Evolutionary conservation across 2,329 filamentous ascomycete genomes (phyloP).

Genomic region (Xylariaceae sp.): DNA sequence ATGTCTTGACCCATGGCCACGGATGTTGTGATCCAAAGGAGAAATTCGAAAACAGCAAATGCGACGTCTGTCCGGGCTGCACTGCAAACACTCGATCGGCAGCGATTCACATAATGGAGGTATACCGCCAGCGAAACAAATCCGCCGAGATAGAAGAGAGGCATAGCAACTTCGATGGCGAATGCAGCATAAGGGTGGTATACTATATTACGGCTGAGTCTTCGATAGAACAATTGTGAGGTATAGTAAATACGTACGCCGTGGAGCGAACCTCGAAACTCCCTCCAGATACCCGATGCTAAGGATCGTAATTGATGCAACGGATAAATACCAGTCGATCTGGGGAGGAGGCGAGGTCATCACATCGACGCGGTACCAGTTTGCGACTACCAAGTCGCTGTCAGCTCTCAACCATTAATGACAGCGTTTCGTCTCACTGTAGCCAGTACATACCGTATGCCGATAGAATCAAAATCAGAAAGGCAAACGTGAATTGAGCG

Average conservation of each 20-base stretch:
- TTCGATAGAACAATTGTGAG: not conserved
- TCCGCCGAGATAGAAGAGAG: conserved; percentile 55
- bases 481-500: conserved; percentile 42
- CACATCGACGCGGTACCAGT: conserved; percentile 58
- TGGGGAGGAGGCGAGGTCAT: conserved; percentile 50
- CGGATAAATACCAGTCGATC: conserved; percentile 56
- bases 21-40: conserved; percentile 49
- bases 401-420: conserved; percentile 10
- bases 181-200: conserved; percentile 48
- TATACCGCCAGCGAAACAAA: conserved; percentile 57
- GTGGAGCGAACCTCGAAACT: conserved; percentile 42
- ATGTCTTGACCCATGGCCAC: conserved; percentile 44
- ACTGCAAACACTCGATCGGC: conserved; percentile 53
- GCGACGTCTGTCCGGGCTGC: conserved; percentile 52
- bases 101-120: conserved; percentile 53
- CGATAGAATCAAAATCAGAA: conserved; percentile 46
- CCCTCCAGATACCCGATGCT: conserved; percentile 53
- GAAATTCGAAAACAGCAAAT: conserved; percentile 51
- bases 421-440: not conserved
- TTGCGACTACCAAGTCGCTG: conserved; percentile 42
- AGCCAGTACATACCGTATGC: conserved; percentile 43
- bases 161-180: conserved; percentile 48
- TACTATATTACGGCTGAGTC: conserved; percentile 24
- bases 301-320: conserved; percentile 49
- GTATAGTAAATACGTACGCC: conserved; percentile 29